phyloP scores from a whole-genome alignment of 2,329 filamentous ascomycete genomes.

The Podosphaera xanthii region DNA sequence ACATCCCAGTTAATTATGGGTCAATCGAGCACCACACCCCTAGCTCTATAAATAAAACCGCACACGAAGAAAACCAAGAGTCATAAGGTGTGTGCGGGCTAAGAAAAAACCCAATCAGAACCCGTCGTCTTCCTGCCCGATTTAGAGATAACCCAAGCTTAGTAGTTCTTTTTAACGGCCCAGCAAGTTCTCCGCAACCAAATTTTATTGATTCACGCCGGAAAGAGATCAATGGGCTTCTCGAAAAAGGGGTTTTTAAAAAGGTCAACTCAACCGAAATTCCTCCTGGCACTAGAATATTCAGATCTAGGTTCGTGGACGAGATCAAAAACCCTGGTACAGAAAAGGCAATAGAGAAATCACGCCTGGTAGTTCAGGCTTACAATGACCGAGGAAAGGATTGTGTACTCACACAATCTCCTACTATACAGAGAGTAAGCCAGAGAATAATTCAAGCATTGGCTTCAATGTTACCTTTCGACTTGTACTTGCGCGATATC shows the following conservation, averaged over 20 bases:
- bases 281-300: background rate
- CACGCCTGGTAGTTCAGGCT: slow-evolving; percentile 1
- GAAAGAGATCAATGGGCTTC: background rate
- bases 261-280: background rate
- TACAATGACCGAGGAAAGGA: background rate
- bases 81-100: too few species aligned
- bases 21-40: too few species aligned
- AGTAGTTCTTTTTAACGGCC: background rate
- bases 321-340: slow-evolving; percentile 3
- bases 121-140: too few species aligned
- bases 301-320: slow-evolving; percentile 4
- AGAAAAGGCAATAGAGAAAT: background rate
- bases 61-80: too few species aligned
- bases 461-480: background rate
- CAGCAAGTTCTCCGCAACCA: background rate
- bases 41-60: too few species aligned
- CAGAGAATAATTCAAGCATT: background rate
- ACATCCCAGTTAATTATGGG: too few species aligned
- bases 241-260: background rate
- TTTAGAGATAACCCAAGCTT: background rate
- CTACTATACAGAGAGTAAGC: background rate
- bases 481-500: background rate
- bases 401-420: background rate
- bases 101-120: too few species aligned
- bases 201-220: background rate